phyloP scores from a whole-genome alignment of 106 monocot genomes.

The Cymbidium sinense region DNA sequence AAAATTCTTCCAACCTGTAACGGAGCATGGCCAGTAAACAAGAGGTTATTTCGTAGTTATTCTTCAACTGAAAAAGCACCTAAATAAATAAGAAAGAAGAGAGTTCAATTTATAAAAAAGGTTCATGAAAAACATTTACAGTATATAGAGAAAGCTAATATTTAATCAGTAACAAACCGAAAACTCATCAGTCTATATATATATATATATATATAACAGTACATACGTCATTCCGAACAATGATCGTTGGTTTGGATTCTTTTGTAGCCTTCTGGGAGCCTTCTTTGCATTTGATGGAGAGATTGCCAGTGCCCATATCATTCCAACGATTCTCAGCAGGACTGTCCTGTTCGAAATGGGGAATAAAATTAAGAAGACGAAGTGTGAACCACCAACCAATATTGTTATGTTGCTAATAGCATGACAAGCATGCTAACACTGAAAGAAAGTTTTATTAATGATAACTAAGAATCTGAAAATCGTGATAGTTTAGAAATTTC shows the following conservation, averaged over 20 bases:
- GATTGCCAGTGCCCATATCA: conserved; percentile 86
- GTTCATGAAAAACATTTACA: background rate
- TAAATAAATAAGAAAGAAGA: too few relatives aligned
- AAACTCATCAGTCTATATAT: too few relatives aligned
- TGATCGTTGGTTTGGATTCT: conserved; percentile 80
- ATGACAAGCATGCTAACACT: background rate
- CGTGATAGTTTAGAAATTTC: background rate
- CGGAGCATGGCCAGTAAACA: background rate
- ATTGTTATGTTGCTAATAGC: background rate
- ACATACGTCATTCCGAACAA: conserved; percentile 91
- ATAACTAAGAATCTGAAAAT: background rate
- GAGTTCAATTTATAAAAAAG: too few relatives aligned
- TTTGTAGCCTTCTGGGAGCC: conserved; percentile 62
- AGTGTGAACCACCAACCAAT: background rate
- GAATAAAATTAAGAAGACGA: background rate
- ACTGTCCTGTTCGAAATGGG: conserved; percentile 50
- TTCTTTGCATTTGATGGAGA: conserved; percentile 83
- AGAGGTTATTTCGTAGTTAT: background rate
- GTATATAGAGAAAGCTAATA: background rate
- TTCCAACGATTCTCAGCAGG: conserved; percentile 75
- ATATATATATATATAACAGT: background rate
- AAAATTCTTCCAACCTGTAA: conserved; percentile 84
- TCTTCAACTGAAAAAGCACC: background rate
- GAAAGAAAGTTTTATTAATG: background rate
- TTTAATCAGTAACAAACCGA: too few relatives aligned